Base-by-base conservation (phyloP, 148 eudicot genomes). In the Rhododendron molle region DNA sequence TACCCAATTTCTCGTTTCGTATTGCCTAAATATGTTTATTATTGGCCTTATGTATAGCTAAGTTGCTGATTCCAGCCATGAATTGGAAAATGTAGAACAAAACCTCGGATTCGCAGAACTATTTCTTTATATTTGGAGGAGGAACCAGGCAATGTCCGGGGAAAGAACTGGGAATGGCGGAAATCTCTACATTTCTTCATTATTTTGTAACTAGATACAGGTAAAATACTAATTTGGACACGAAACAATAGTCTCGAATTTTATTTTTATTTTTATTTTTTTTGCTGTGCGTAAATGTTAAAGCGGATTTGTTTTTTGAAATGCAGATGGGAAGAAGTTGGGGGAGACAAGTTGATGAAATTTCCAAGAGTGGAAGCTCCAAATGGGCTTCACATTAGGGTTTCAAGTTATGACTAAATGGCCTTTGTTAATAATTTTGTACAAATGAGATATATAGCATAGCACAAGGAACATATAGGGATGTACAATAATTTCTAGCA, bases 351-450 rank as follows among this genome's bases (percentile, higher is more conserved):
- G 88, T 89, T 95, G 62, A 94, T 97, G 88, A 92, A 95, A 87
- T 97, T 97, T 83, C 99, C 99, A 9, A 94, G 99, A 85, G 98
- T 97, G 47, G 95, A 94, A 84, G 98, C 99, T 60, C 96, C 99
- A 47, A 97, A 97, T 81, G 99, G 99, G 38, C 88, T 97, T 26
- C 93, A 82, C 7, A 87, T 95, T 86, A 92, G 95, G 85, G 95
- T 97, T 85, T 94, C 95, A 28, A 83, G 52, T 76, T 88, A 87
- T 90, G 86, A 88, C 13, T 2, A 12, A 77, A n/a, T 74, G 40
- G 72, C 67, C 69, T 21, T 78, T 65, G n/a, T 30, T 30, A 71
- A 71, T 28, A 28, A 32, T 69, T 85, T 50, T 78, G 83, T 86
- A 88, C 81, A 88, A 44, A 83, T 50, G 49, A 81, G 38, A 78